Percentiles rank a stretch among this genome's conserved stretches.
Evolutionary conservation across 345 rosid species (phyloP).

Genomic region (Melastoma malabathricum): DNA sequence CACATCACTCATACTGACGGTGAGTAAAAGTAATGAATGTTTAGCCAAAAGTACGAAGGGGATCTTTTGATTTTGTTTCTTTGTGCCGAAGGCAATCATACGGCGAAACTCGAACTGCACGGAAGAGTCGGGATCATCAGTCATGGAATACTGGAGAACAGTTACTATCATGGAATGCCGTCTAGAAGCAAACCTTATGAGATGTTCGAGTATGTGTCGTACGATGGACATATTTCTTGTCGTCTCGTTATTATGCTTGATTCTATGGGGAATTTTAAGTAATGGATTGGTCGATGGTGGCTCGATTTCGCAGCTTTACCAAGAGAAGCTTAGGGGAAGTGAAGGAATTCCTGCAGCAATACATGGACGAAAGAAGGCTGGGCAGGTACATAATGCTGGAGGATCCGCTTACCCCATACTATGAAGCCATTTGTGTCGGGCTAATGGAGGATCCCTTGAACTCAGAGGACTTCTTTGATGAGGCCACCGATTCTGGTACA

Average conservation of each 20-base stretch:
- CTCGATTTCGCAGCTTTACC: conserved; percentile 20
- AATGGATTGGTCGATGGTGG: neutral
- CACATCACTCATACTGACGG: conserved; percentile 42
- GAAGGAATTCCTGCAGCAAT: conserved; percentile 29
- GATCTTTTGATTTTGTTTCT: neutral
- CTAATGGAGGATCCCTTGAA: conserved; percentile 8
- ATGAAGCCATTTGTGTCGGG: conserved; percentile 28
- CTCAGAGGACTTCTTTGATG: conserved; percentile 5
- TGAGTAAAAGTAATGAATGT: conserved; percentile 1
- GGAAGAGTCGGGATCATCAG: conserved; percentile 41
- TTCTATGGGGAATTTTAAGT: neutral
- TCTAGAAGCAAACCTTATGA: conserved; percentile 8
- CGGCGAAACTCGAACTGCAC: conserved; percentile 44
- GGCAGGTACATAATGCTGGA: conserved; percentile 26
- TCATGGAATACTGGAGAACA: conserved; percentile 32
- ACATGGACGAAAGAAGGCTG: conserved; percentile 19
- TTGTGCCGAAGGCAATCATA: conserved; percentile 13
- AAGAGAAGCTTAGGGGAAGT: conserved; percentile 21
- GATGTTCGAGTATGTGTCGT: conserved; percentile 36
- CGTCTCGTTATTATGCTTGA: neutral
- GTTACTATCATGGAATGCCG: neutral
- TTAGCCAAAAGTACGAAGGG: neutral
- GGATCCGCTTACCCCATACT: conserved; percentile 40
- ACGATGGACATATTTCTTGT: neutral
- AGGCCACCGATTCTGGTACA: conserved; percentile 1